A percentile compares a stretch with the other conserved stretches of the same genome.
Evolutionary conservation across 331 rosid species (phyloP).

Genomic region (Acacia pycnantha): DNA sequence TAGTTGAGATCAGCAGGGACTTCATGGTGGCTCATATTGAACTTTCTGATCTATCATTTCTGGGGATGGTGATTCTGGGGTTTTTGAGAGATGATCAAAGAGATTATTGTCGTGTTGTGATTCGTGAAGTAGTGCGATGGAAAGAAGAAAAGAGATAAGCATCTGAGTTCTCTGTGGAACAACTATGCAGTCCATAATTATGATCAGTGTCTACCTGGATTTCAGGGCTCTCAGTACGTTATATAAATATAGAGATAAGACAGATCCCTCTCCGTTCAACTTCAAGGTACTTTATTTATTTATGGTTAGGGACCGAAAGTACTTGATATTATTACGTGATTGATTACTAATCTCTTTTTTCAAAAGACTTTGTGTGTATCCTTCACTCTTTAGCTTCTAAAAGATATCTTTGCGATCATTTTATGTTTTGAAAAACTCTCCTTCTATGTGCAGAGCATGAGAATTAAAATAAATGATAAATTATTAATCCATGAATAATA

Average conservation of each 20-base stretch:
- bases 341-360: background rate
- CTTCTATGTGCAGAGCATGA: background rate
- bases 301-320: background rate
- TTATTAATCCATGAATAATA: too few relatives aligned
- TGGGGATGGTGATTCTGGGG: background rate
- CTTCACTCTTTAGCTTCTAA: background rate
- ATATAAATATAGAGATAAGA: background rate
- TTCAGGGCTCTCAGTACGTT: background rate
- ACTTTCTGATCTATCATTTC: background rate
- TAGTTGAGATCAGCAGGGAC: background rate
- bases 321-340: background rate
- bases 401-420: background rate
- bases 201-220: background rate
- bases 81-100: background rate
- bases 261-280: background rate
- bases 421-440: background rate
- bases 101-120: background rate
- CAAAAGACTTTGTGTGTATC: background rate
- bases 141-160: background rate
- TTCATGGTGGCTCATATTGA: background rate
- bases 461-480: too few relatives aligned
- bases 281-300: background rate
- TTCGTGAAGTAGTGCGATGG: background rate
- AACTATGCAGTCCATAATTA: background rate
- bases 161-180: background rate